Evolutionary conservation across 2,329 filamentous ascomycete species (phyloP).

Genomic region (Diaporthe caulivora): DNA sequence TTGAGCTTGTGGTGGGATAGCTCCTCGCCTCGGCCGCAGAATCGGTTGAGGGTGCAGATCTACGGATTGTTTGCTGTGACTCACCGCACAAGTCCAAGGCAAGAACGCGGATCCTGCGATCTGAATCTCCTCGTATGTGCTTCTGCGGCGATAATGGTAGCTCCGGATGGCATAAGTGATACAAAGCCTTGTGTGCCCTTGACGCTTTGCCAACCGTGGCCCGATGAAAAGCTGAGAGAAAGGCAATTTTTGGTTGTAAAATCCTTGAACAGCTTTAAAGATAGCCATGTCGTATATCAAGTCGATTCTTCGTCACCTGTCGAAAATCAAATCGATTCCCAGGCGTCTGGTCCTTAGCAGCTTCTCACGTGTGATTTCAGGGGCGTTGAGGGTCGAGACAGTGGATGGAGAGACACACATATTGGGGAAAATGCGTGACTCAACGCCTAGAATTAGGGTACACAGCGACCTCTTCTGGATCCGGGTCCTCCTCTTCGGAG

Average conservation of each 20-base stretch:
- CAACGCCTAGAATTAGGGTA: not conserved
- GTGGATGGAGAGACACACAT: not conserved
- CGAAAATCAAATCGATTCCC: not conserved
- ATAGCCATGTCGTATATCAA: slow-evolving; percentile 4
- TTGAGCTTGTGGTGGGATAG: not conserved
- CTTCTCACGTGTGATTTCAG: slow-evolving; percentile 8
- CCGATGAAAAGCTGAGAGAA: not conserved
- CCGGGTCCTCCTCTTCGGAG: slow-evolving; percentile 33
- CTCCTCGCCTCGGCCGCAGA: not conserved
- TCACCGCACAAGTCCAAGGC: not conserved
- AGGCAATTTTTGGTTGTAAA: too few relatives aligned
- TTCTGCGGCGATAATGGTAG: not conserved
- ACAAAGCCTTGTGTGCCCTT: not conserved
- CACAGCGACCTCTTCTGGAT: slow-evolving; percentile 35
- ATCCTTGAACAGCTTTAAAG: not conserved
- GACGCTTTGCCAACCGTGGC: not conserved
- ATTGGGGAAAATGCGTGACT: not conserved
- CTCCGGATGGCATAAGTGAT: not conserved
- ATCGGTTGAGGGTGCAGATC: not conserved
- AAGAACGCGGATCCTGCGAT: not conserved
- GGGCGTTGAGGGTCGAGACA: slow-evolving; percentile 22
- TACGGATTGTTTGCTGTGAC: not conserved
- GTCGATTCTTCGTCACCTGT: not conserved
- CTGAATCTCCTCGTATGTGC: too few relatives aligned
- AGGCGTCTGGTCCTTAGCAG: slow-evolving; percentile 23